Conservation (phyloP, 306 rosid species). For the Trichosanthes cucumerina region DNA sequence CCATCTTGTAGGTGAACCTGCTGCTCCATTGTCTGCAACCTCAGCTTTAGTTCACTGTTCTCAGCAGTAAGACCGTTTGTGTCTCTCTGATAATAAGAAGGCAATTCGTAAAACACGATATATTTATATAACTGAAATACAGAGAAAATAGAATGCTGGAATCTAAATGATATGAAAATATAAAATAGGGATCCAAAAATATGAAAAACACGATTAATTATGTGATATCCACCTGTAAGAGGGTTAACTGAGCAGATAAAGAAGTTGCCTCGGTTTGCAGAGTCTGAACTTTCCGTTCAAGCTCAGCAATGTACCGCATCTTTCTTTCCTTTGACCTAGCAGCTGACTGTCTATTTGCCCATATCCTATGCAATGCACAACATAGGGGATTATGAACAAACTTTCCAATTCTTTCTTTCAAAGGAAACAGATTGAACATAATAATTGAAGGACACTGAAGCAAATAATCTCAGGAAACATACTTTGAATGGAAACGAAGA, state of each 20-base stretch:
- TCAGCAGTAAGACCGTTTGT: conserved; percentile 78
- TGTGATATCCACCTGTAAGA: conserved; percentile 55
- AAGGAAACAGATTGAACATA: no score
- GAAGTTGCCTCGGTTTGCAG: conserved; percentile 94
- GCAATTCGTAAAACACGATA: not conserved
- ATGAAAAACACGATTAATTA: not conserved
- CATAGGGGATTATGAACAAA: not conserved
- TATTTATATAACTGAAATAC: not conserved
- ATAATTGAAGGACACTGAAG: no score
- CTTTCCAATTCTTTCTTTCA: no score
- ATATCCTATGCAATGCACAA: conserved; percentile 47
- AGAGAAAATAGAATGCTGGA: not conserved
- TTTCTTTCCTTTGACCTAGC: conserved; percentile 97
- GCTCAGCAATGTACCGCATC: conserved; percentile 93
- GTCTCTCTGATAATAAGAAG: conserved; percentile 55
- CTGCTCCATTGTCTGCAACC: conserved; percentile 96
- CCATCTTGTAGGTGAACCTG: conserved; percentile 98
- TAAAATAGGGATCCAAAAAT: not conserved
- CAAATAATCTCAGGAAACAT: no score
- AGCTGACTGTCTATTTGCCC: conserved; percentile 99
- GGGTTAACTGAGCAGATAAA: conserved; percentile 83
- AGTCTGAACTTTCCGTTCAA: conserved; percentile 91
- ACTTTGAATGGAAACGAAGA: not conserved
- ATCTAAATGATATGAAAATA: not conserved
- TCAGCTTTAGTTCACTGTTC: conserved; percentile 83